Base-by-base conservation (phyloP, 371 early-diverging fungal genomes). In the Basidiobolus meristosporus region DNA sequence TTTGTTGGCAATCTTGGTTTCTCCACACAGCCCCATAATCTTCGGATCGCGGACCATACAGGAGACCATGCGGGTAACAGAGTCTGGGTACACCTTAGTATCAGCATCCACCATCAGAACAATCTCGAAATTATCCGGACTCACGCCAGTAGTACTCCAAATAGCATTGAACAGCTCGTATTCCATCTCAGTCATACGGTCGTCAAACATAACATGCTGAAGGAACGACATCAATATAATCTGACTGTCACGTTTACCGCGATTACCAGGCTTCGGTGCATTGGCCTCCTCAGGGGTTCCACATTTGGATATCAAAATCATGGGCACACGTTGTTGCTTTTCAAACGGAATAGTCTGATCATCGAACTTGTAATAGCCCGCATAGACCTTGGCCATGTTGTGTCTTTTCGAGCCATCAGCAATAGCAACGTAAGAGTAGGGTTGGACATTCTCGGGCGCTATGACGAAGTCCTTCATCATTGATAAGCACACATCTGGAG, bases 191-290 rank as follows among this genome's bases (percentile, higher is more conserved):
- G 91, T 90, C 85, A 98, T 80, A 19, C 92, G 77, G 51, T 91
- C 91, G 41, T 90, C 76, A 63, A 90, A 93, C 57, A 87, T 75
- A 35, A 93, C 81, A 44, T 85, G 81, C 48, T 82, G 75, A 62
- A 97, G 74, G 65, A 97, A 99, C 31, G 80, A 70, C 95, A 98
- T 98, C 34, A 98, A 52, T 41, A 99, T 70, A 42, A 99, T 80
- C 60, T 99, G 98, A 18, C 90, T 90, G 57, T 99, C 99, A 43
- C 99, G 77, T 60, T 97, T 99, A 41, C 99, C 98, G 38, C 99
- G 68, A 57, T 98, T 95, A 23, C 93, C 93, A 0, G 90, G 77
- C 51, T 84, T 82, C 16, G 63, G 45, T 48, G 64, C 51, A 45
- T 61, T 53, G 7, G 57, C 52, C 42, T 91, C 90, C 15, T 65